Evolutionary conservation across 1,139 yeast genomes (phyloP).

Genomic region (Scheffersomyces illinoinensis): DNA sequence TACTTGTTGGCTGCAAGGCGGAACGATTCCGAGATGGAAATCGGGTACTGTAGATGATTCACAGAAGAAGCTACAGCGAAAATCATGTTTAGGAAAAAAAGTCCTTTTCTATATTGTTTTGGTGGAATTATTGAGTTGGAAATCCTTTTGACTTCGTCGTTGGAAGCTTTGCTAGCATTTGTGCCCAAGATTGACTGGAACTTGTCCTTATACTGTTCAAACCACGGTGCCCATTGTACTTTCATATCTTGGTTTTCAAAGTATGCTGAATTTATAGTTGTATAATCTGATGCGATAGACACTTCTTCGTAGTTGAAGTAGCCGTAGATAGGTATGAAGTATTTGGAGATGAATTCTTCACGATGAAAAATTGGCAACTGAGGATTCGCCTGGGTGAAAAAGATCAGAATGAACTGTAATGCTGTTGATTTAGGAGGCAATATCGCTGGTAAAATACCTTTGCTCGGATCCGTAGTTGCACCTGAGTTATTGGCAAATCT

Average conservation of each 20-base stretch:
- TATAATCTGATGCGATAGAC: slow-evolving; percentile 62
- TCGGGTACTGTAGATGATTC: slow-evolving; percentile 69
- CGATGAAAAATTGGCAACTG: slow-evolving; percentile 83
- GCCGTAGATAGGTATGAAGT: slow-evolving; percentile 81
- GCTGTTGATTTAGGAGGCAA: slow-evolving; percentile 77
- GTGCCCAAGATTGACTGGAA: slow-evolving; percentile 23
- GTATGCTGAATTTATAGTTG: slow-evolving; percentile 43
- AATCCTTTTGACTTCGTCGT: slow-evolving; percentile 19
- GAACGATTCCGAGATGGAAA: slow-evolving; percentile 69
- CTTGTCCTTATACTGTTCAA: slow-evolving; percentile 31
- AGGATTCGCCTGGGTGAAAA: slow-evolving; percentile 77
- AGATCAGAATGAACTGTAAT: slow-evolving; percentile 61
- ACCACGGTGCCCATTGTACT: slow-evolving; percentile 52
- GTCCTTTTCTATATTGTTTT: slow-evolving; percentile 33
- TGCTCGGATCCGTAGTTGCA: slow-evolving; percentile 2
- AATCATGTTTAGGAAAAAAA: slow-evolving; percentile 70
- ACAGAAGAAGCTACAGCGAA: slow-evolving; percentile 83
- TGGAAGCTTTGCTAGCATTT: slow-evolving; percentile 3
- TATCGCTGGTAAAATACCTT: slow-evolving; percentile 40
- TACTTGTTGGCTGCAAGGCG: slow-evolving; percentile 66
- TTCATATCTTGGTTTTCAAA: slow-evolving; percentile 21
- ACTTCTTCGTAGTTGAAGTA: slow-evolving; percentile 50
- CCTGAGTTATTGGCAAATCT: slow-evolving; percentile 17
- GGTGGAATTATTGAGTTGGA: slow-evolving; percentile 50
- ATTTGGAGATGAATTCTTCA: slow-evolving; percentile 64